These are phyloP conservation scores for Coemansia sp. DNA, from an alignment of 192 early-diverging fungal species.

Conservation along the genomic window DNA sequence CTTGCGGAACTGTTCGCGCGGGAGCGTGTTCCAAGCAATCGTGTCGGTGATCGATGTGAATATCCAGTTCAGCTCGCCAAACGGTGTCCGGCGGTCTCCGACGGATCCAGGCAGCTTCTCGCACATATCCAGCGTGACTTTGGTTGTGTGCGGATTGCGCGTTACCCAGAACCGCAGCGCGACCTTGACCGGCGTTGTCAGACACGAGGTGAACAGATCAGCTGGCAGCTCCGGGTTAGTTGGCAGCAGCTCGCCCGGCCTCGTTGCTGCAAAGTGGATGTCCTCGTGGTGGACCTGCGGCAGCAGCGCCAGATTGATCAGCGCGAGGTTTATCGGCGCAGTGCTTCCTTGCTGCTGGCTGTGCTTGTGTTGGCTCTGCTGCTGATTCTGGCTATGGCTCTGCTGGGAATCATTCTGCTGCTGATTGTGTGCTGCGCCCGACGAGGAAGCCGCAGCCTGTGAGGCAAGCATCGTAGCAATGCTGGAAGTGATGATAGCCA, in stretches of 20 bases:
- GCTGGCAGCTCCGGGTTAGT: slow-evolving; percentile 94
- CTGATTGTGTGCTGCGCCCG: neutral
- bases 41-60: slow-evolving; percentile 98
- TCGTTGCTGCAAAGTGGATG: slow-evolving; percentile 94
- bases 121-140: slow-evolving; percentile 71
- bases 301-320: slow-evolving; percentile 49
- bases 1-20: slow-evolving; percentile 84
- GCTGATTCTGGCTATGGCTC: slow-evolving; percentile 6
- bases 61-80: slow-evolving; percentile 99
- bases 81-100: slow-evolving; percentile 88
- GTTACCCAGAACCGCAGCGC: slow-evolving; percentile 90
- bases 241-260: slow-evolving; percentile 81
- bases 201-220: slow-evolving; percentile 94
- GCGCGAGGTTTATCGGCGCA: slow-evolving; percentile 21
- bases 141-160: slow-evolving; percentile 71
- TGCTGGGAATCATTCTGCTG: slow-evolving; percentile 1
- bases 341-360: neutral
- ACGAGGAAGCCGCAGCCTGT: slow-evolving; percentile 7
- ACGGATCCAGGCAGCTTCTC: slow-evolving; percentile 79
- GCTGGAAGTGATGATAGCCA: slow-evolving; percentile 21
- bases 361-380: neutral
- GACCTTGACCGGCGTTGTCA: slow-evolving; percentile 95
- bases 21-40: slow-evolving; percentile 94
- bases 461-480: slow-evolving; percentile 25
- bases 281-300: slow-evolving; percentile 64